These are phyloP conservation scores for Penicillium arizonense DNA, from an alignment of 495 filamentous ascomycete species.

Conservation along the genomic window DNA sequence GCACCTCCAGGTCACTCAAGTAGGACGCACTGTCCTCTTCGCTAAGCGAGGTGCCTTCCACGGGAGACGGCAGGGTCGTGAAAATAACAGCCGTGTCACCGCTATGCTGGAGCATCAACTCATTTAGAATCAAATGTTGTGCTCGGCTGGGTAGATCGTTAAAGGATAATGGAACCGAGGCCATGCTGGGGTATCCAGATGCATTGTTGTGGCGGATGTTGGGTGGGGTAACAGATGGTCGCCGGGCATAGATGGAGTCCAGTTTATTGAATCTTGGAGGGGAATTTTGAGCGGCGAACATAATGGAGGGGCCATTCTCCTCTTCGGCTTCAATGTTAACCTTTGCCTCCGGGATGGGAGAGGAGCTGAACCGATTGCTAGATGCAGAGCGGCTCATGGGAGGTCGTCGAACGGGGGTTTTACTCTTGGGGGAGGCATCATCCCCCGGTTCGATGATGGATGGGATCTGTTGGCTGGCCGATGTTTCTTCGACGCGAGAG, in stretches of 20 bases:
- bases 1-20: slow-evolving; percentile 72
- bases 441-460: slow-evolving; percentile 50
- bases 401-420: slow-evolving; percentile 24
- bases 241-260: slow-evolving; percentile 56
- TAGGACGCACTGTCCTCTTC: slow-evolving; percentile 69
- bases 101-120: slow-evolving; percentile 71
- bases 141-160: slow-evolving; percentile 81
- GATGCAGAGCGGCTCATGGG: slow-evolving; percentile 34
- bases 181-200: slow-evolving; percentile 51
- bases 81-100: slow-evolving; percentile 77
- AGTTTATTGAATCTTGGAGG: slow-evolving; percentile 30
- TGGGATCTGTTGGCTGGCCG: slow-evolving; percentile 30
- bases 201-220: slow-evolving; percentile 24
- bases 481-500: neutral
- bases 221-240: slow-evolving; percentile 24
- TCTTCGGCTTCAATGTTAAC: slow-evolving; percentile 57
- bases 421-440: slow-evolving; percentile 36
- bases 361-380: slow-evolving; percentile 64
- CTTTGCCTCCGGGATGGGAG: slow-evolving; percentile 70
- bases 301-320: slow-evolving; percentile 68
- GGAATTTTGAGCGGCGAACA: slow-evolving; percentile 62
- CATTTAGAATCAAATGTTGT: slow-evolving; percentile 83
- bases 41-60: slow-evolving; percentile 69
- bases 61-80: slow-evolving; percentile 74
- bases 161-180: slow-evolving; percentile 68